These are phyloP conservation scores for Furcasterigmium sp. DNA, from an alignment of 2,329 filamentous ascomycete species.

Conservation along the genomic window DNA sequence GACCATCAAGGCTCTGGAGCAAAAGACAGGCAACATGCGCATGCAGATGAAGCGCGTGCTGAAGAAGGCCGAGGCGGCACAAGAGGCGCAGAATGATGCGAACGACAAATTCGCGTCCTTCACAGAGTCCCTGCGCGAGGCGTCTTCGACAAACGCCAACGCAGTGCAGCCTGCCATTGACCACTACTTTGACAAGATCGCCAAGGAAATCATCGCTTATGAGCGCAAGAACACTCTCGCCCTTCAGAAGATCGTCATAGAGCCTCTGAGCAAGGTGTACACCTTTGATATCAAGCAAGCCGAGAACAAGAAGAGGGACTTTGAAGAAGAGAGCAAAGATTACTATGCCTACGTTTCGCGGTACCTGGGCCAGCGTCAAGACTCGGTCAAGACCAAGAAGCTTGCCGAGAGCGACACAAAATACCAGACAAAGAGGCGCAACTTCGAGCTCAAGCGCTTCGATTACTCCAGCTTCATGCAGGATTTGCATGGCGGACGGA, in stretches of 20 bases:
- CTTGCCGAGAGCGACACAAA: conserved; percentile 91
- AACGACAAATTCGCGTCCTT: conserved; percentile 83
- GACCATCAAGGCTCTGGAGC: conserved; percentile 92
- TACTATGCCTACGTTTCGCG: conserved; percentile 94
- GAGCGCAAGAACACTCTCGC: conserved; percentile 80
- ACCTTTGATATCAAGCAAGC: conserved; percentile 96
- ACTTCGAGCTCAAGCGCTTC: conserved; percentile 95
- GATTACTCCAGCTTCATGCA: conserved; percentile 99
- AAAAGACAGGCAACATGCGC: conserved; percentile 94
- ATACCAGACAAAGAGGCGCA: conserved; percentile 88
- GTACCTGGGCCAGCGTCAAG: conserved; percentile 93
- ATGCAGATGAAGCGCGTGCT: conserved; percentile 93
- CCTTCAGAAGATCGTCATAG: conserved; percentile 89
- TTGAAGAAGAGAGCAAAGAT: conserved; percentile 97
- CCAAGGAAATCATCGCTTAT: conserved; percentile 81
- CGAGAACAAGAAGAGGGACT: conserved; percentile 93
- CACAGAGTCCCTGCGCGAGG: conserved; percentile 80
- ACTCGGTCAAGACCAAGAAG: conserved; percentile 97
- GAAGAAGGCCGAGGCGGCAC: conserved; percentile 86
- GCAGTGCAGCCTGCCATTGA: conserved; percentile 96
- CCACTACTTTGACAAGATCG: conserved; percentile 97
- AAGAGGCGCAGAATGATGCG: conserved; percentile 72
- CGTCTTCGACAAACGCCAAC: conserved; percentile 85
- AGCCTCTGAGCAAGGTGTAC: conserved; percentile 87
- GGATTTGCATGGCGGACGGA: conserved; percentile 96